Evolutionary conservation across 75 land plant species (phyloP).

Genomic region (Larix kaempferi): DNA sequence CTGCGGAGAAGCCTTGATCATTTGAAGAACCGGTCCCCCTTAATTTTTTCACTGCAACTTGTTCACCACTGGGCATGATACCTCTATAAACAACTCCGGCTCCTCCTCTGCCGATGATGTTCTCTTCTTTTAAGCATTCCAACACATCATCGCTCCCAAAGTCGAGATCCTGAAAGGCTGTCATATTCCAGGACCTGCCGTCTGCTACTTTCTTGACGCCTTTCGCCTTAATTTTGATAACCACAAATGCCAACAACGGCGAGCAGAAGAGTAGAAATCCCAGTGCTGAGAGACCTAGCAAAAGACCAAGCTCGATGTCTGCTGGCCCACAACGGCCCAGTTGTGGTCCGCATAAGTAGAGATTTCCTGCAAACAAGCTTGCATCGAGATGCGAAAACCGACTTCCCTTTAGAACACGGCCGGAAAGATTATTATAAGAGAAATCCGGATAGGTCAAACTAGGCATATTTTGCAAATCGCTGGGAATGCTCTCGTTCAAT

Average conservation of each 20-base stretch:
- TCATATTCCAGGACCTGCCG: conserved; percentile 51
- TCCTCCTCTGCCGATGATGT: conserved; percentile 73
- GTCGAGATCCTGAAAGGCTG: conserved; percentile 56
- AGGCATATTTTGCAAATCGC: conserved; percentile 14
- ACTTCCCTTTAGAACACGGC: conserved; percentile 14
- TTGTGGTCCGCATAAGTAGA: conserved; percentile 37
- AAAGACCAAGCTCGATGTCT: not conserved
- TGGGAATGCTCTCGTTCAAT: conserved; percentile 27
- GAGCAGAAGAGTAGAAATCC: conserved; percentile 21
- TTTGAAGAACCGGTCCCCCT: conserved; percentile 23
- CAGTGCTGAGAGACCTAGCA: conserved; percentile 31
- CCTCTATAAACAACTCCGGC: conserved; percentile 78
- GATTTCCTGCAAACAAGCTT: conserved; percentile 35
- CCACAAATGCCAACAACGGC: conserved; percentile 41
- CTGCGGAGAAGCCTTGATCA: conserved; percentile 68
- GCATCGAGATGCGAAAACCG: conserved; percentile 13
- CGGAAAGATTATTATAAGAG: conserved; percentile 50
- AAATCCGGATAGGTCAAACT: conserved; percentile 27
- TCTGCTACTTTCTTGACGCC: conserved; percentile 13
- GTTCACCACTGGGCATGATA: conserved; percentile 50
- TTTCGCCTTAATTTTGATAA: conserved; percentile 12
- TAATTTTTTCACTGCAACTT: conserved; percentile 81
- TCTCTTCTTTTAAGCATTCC: conserved; percentile 34
- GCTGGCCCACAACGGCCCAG: not conserved
- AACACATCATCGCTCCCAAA: conserved; percentile 50